Base-by-base conservation (phyloP, 2,329 filamentous ascomycete species). In the Sporothrix curviconia region DNA sequence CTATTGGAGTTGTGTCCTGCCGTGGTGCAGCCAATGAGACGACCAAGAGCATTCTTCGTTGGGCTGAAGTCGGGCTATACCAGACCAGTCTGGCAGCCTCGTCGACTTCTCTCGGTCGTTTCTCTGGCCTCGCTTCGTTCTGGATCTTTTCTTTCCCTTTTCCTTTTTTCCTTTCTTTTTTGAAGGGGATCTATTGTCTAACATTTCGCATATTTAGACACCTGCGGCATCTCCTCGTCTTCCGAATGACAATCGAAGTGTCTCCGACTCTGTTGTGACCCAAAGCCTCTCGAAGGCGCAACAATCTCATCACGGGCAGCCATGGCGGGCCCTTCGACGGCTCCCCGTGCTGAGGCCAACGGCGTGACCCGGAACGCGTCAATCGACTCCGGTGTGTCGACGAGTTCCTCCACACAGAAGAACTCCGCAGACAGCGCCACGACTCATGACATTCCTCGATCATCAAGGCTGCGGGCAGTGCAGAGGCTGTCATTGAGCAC, bases 331-430 rank as follows among this genome's bases (percentile, higher is more conserved):
- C 68, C 74, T 53, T 72, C 75, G 59, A 69, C 70, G 55, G 66
- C 72, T 42, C 68, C 71, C 42, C 74, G 71, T 64, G 70, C 68
- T 62, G 74, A 75, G 58, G 66, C 66, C 42, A 74, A 72, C 60
- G 71, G 67, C 39, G 61, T 74, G 19, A 83, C 86, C 57, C 84
- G 92, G 66, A 95, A 88, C 57, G 88, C 89, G 3, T 96, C 92
- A 11, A 92, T 96, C 66, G 92, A 97, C 70, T 96, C 92, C 11
- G 88, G 89, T n/a, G 87, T 95, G 47, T 96, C 89, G 7, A 78
- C 76, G 9, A 80, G 82, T 55, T 76, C 76, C 2, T 77, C 82
- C 57, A 76, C 78, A 7, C 78, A 81, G 63, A 85, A 82, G 64
- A 78, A 75, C 25, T 78, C 82, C 1, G 77, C 81, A 47, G 84